Percentiles rank a stretch among this genome's conserved stretches.
These are phyloP conservation scores for Kokia cookei DNA, from an alignment of 441 rosid genomes.

Conservation along the genomic window DNA sequence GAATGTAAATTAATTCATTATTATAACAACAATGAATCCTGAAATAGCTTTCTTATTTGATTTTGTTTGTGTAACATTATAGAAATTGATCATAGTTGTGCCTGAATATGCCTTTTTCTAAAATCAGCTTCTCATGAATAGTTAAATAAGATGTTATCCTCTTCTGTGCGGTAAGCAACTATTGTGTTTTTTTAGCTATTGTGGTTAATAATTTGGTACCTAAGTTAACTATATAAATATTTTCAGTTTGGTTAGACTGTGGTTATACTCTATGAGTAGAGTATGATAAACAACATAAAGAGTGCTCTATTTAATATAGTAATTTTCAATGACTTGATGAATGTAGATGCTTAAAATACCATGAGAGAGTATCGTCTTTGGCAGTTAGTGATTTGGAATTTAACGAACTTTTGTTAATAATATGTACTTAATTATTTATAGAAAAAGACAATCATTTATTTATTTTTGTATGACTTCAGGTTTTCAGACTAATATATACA, in stretches of 20 bases:
- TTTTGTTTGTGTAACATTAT: background rate
- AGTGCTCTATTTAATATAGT: background rate
- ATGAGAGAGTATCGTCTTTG: background rate
- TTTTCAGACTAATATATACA: constrained; percentile 65
- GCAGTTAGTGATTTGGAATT: background rate
- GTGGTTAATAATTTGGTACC: background rate
- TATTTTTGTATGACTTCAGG: constrained; percentile 30
- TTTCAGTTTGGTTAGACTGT: background rate
- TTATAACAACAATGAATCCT: no score
- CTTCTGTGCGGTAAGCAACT: background rate
- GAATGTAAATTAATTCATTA: no score
- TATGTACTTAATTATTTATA: background rate
- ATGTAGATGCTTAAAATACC: background rate
- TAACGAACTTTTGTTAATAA: background rate
- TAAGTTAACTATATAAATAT: background rate
- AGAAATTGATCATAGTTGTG: background rate
- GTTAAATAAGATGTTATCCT: background rate
- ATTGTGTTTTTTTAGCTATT: background rate
- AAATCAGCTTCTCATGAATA: background rate
- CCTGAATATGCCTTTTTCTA: background rate
- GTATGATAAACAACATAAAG: background rate
- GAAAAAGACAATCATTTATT: background rate
- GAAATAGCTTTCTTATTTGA: no score
- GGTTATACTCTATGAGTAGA: background rate
- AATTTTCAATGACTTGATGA: background rate